Evolutionary conservation across 176 grass and related monocot species (phyloP), one percentile per base, ranked within the genome.

Genomic region (Raddia guianensis): DNA sequence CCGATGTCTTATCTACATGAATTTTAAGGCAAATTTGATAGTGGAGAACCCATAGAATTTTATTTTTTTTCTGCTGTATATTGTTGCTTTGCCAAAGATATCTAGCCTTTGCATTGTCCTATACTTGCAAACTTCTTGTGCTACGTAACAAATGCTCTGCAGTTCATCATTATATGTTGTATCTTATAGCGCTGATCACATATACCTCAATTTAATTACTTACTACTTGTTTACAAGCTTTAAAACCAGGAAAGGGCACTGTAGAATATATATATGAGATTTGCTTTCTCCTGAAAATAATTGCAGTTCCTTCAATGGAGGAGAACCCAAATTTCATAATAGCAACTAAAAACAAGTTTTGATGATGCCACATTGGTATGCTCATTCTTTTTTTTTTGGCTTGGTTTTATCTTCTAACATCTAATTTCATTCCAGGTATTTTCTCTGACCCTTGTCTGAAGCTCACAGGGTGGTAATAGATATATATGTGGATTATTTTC

Each of bases 371-470:
- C 32, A 70, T 84, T 76, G 40, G 5, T 65, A 72, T 81, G 43
- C 8, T 50, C 4, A 51, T 80, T 72, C 56, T 32, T 32, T 55
- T 48, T 55, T 48, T 68, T 73, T 47, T 34, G 10, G 54, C 49
- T 67, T 64, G 37, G 37, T 40, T 59, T 70, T 81, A 58, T 48
- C 59, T 80, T 81, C 85, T 86, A 73, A 84, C 72, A 66, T 76
- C 34, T 68, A 7, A 87, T 84, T 84, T 83, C 83, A 18, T 94
- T 94, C 95, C 90, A 92, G 92, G 92, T 94, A 98, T 88, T 94
- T 92, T 91, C 87, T 98, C 92, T 94, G 92, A 94, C 92, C 92
- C 83, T 86, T 92, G 85, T 94, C 87, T 98, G 95, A 94, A 98
- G 95, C 90, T 98, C 89, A 92, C 90, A 98, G 92, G 85, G 89